A percentile compares a stretch with the other conserved stretches of the same genome.
These are phyloP conservation scores for Chiua virens DNA, from an alignment of 768 basidiomycete species.

Conservation along the genomic window DNA sequence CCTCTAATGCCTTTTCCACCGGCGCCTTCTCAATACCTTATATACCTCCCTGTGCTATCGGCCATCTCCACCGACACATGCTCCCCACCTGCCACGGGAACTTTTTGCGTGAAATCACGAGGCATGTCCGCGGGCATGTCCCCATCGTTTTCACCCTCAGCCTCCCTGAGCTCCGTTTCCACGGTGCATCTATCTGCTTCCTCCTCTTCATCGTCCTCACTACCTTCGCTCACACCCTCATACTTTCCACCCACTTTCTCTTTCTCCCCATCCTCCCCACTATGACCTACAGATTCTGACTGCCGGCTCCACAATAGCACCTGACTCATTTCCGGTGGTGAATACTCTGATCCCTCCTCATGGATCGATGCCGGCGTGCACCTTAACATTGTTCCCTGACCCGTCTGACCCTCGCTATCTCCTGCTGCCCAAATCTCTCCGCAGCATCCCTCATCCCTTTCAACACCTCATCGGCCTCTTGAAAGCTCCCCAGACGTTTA, in stretches of 20 bases:
- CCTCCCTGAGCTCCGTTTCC: slow-evolving; percentile 2
- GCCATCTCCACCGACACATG: no score
- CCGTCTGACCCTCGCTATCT: slow-evolving; percentile 1
- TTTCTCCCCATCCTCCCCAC: background rate
- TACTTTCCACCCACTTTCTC: background rate
- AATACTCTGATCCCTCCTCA: slow-evolving; percentile 23
- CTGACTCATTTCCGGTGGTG: slow-evolving; percentile 28
- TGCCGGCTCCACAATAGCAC: slow-evolving; percentile 26
- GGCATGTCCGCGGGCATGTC: background rate
- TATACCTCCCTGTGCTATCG: no score
- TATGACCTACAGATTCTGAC: background rate
- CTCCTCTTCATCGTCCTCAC: background rate
- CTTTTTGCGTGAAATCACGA: slow-evolving; percentile 10
- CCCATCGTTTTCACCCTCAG: background rate
- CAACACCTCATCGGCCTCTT: slow-evolving; percentile 39
- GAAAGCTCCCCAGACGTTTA: slow-evolving; percentile 32
- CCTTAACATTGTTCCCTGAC: background rate
- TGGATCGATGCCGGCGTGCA: slow-evolving; percentile 12
- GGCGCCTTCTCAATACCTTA: no score
- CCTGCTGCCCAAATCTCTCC: slow-evolving; percentile 25
- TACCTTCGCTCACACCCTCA: background rate
- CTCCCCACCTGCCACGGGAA: background rate
- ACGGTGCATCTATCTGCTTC: background rate
- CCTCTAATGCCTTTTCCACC: no score
- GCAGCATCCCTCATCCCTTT: slow-evolving; percentile 39